Evolutionary conservation across 208 protist species (phyloP), one percentile per base, ranked within the genome.

Genomic region (Jaenimonas drosophilae): DNA sequence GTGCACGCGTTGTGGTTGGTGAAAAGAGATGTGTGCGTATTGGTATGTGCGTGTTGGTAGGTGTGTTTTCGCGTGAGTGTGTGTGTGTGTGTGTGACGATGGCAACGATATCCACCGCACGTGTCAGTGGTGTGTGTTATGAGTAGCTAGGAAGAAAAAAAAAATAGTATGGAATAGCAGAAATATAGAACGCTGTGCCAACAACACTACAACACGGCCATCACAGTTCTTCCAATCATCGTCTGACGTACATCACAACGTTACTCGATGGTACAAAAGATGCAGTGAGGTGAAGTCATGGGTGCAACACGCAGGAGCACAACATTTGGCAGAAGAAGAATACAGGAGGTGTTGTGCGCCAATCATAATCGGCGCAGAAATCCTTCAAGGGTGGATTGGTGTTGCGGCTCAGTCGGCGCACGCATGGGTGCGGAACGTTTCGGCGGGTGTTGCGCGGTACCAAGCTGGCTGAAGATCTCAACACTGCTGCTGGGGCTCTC

Each of bases 401-500:
- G 39, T 4, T 25, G 39, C 20, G 39, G 19, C 36, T 6, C 9
- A 5, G 11, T 6, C 16, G 6, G 36, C n/a, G n/a, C n/a, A n/a
- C n/a, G n/a, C n/a, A n/a, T n/a, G n/a, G n/a, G n/a, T n/a, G n/a
- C n/a, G n/a, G n/a, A n/a, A n/a, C n/a, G n/a, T n/a, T n/a, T n/a
- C n/a, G n/a, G n/a, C n/a, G n/a, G n/a, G n/a, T n/a, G n/a, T n/a
- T n/a, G 36, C 36, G n/a, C 16, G 7, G 4, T 5, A 19, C 24
- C 3, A 27, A 6, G 24, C 39, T 45, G 39, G 39, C 39, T 45
- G 16, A 45, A 25, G 7, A 45, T 27, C 39, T 45, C 24, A 20
- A 45, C 39, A 26, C 39, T 45, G 39, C 39, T 45, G 39, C 17
- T 28, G 11, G 39, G 25, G 39, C 39, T 45, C 24, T 25, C 17